Base-by-base conservation (phyloP, 345 rosid genomes). In the Lepidium aucheri region DNA sequence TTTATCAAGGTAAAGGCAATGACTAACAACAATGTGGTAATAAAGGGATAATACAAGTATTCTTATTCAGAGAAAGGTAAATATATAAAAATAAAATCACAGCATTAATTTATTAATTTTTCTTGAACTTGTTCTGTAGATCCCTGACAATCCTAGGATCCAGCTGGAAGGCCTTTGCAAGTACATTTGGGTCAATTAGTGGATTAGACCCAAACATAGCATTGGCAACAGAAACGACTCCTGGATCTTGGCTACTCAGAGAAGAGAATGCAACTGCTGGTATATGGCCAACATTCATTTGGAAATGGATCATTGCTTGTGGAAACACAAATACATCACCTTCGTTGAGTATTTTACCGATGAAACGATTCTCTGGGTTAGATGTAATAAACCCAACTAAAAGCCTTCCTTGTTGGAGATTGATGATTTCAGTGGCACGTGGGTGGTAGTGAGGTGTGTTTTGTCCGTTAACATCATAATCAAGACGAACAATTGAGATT, bases 371-470 rank as follows among this genome's bases (percentile, higher is more conserved):
- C 32, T 65, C 70, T 13, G n/a, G 15, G 22, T 59, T 34, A 7
- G 72, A 65, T 2, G 75, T 22, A 33, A 71, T 50, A 44, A 71
- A 71, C 0, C 75, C 75, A 1, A 56, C 69, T 0, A 10, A 18
- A 17, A 73, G 66, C 8, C 41, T 50, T 14, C 77, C 77, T 41
- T 72, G 15, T 8, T 33, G 17, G 32, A 73, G 56, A 12, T 34
- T 22, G 39, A 73, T 33, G 39, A 59, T 24, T 56, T 72, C 76
- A 3, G 72, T 53, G 34, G 76, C 76, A 65, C 76, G 76, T 30
- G 76, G 76, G 13, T 72, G 76, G 1, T 56, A 56, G 54, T 72
- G 76, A 18, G 76, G 76, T 2, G 76, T 66, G 63, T 43, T 65
- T 4, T 22, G 44, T 5, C 77, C 72, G 6, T 43, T 12, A 1